Percentiles rank a stretch among this genome's conserved stretches.
Evolutionary conservation across 106 monocot species (phyloP).

Genomic region (Hemerocallis citrina): DNA sequence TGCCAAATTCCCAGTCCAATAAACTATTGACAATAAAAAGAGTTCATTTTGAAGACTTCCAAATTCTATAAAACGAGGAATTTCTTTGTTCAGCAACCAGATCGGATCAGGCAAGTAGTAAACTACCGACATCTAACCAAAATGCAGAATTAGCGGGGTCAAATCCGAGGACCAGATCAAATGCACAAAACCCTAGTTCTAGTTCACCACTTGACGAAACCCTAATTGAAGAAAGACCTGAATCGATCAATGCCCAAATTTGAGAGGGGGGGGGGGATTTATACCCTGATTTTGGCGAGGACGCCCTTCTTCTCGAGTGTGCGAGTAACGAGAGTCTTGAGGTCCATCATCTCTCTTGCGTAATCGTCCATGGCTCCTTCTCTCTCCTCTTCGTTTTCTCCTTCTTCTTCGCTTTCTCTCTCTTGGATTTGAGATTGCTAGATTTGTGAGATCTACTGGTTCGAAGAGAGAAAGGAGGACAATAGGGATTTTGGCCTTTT

Average conservation of each 20-base stretch:
- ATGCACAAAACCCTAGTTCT: no score
- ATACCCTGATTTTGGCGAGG: conserved; percentile 78
- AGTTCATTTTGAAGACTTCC: no score
- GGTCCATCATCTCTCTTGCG: conserved; percentile 80
- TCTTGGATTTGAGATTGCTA: not conserved
- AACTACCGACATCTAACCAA: not conserved
- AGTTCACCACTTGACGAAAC: no score
- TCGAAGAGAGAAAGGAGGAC: not conserved
- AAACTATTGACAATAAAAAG: no score
- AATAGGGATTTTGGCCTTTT: not conserved
- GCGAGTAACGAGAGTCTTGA: conserved; percentile 74
- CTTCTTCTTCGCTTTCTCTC: not conserved
- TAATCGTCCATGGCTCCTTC: conserved; percentile 47
- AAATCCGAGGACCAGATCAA: no score
- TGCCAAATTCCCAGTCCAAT: no score
- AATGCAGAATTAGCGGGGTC: not conserved
- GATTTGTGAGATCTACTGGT: not conserved
- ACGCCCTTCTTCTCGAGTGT: conserved; percentile 91
- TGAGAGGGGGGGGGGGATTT: not conserved
- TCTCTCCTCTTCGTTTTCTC: not conserved
- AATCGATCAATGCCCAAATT: not conserved
- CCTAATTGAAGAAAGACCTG: not conserved
- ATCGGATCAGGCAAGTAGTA: not conserved
- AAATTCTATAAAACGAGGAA: no score
- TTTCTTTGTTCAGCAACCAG: no score